A percentile compares a stretch with the other conserved stretches of the same genome.
Evolutionary conservation across 352 stramenopile species (phyloP).

Genomic region (Pythium utonaiense): DNA sequence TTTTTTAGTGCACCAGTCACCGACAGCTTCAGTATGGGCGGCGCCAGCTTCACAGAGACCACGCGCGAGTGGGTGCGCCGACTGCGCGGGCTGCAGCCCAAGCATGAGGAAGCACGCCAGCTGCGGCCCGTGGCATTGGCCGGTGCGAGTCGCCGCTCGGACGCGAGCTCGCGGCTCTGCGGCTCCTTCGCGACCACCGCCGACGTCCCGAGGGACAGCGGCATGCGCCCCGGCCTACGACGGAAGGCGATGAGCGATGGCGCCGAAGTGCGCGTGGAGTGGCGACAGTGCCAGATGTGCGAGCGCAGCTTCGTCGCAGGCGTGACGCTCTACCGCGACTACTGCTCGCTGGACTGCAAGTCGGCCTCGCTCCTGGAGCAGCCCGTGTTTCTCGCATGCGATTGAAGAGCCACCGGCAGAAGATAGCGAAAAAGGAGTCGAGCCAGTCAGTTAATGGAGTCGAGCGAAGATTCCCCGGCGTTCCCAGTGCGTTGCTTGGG

Average conservation of each 20-base stretch:
- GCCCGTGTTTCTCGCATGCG: conserved; percentile 8
- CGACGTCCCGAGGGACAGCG: conserved; percentile 29
- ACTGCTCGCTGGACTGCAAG: conserved; percentile 80
- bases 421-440: no score
- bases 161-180: conserved; percentile 49
- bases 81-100: conserved; percentile 40
- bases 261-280: conserved; percentile 24
- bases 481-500: neutral
- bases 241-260: conserved; percentile 56
- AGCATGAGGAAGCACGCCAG: conserved; percentile 54
- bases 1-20: conserved; percentile 1
- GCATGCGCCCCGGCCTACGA: conserved; percentile 5
- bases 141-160: conserved; percentile 53
- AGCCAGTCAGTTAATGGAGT: no score
- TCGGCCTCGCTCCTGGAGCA: conserved; percentile 52
- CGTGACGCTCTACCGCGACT: conserved; percentile 50
- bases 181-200: conserved; percentile 56
- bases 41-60: conserved; percentile 28
- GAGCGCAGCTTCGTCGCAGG: conserved; percentile 50
- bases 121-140: conserved; percentile 65
- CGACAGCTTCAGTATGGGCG: conserved; percentile 36
- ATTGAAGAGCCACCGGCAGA: no score
- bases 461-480: neutral
- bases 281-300: conserved; percentile 54
- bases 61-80: conserved; percentile 49